Base-by-base conservation (phyloP, 305 asterid species). In the Stenogyne calaminthoides region DNA sequence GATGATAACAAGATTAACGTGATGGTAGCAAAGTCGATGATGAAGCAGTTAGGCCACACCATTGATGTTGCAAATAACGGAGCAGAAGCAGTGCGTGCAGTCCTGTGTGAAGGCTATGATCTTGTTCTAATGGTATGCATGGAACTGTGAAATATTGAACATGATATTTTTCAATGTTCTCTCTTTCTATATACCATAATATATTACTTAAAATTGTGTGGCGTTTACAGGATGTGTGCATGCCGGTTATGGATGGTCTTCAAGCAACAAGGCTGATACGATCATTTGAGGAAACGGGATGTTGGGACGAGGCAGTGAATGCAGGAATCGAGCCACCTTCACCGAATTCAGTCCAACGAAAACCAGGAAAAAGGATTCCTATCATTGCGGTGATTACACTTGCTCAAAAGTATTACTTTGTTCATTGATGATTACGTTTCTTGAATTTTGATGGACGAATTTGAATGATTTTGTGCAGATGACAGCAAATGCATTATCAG, bases 211-310 rank as follows among this genome's bases (percentile, higher is more conserved):
- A 42, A 66, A 63, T 58, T 36, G 63, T 42, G 37, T 36, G 15
- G 40, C 51, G 14, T 47, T 46, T 75, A 62, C 78, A 93, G 98
- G 98, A 93, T 72, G 96, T 93, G 34, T 91, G 89, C 88, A 93
- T 93, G 98, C 98, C 98, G 15, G 96, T 87, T 75, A 89, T 93
- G 98, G 90, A 87, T 81, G 98, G 98, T n/a, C 92, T 89, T 57
- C 83, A 91, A 85, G 96, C 98, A 10, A 89, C 97, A 19, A 84
- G 92, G 76, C 52, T 89, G 74, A 93, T 93, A 73, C 87, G 98
- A 52, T 87, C 96, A 0, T 93, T 70, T 36, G 98, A 93, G 81
- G 89, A 89, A 85, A 85, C 94, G 1, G 98, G 98, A 22, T 85
- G 80, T 56, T 93, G 95, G 97, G 95, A 88, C 9, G 97, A 87